These are phyloP conservation scores for Alternaria brassicae DNA, from an alignment of 2,329 filamentous ascomycete species.

Conservation along the genomic window DNA sequence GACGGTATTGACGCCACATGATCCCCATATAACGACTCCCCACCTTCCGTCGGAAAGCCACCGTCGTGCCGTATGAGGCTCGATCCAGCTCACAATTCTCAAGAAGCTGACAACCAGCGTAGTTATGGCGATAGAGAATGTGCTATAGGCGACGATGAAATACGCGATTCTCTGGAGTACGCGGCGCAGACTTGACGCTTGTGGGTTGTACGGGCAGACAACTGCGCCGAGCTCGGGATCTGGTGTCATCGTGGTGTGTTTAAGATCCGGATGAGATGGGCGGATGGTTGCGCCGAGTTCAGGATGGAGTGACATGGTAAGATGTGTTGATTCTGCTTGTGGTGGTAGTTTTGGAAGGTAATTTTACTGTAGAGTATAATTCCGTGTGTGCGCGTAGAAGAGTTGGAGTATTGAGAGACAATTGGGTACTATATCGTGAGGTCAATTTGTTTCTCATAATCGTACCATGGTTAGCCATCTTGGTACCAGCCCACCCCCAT, in stretches of 20 bases:
- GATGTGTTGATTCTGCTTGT: background rate
- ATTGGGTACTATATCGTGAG: too few species aligned
- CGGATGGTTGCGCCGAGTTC: background rate
- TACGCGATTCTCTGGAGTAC: background rate
- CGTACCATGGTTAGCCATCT: background rate
- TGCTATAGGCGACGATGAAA: background rate
- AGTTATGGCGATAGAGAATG: background rate
- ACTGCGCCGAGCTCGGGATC: background rate
- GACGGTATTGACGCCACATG: background rate
- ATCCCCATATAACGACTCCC: background rate
- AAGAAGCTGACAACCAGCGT: background rate
- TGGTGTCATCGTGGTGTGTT: background rate
- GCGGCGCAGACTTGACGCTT: accelerated
- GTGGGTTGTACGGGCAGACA: background rate
- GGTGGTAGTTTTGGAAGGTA: too few species aligned
- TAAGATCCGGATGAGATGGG: background rate
- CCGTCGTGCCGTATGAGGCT: background rate
- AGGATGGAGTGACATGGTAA: background rate
- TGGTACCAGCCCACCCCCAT: background rate
- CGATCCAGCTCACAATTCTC: background rate
- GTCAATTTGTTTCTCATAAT: background rate
- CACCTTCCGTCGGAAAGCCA: background rate
- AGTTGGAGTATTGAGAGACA: background rate
- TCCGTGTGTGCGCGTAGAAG: background rate
- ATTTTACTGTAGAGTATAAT: background rate